Base-by-base conservation (phyloP, 2,329 filamentous ascomycete species). In the Fusarium multiceps region DNA sequence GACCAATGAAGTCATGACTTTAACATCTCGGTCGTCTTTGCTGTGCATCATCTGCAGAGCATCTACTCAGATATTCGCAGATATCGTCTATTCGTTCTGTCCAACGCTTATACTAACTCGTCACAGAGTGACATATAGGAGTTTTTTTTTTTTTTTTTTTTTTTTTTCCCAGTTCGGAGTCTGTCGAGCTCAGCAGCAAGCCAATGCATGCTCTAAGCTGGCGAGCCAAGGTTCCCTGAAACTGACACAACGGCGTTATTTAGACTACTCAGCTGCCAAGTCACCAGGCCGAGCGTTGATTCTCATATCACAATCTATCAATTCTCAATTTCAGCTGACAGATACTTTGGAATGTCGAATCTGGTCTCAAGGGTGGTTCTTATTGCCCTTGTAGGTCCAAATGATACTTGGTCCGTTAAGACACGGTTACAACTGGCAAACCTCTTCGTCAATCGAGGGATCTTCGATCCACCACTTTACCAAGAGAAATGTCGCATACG, bases 241-340 rank as follows among this genome's bases (percentile, higher is more conserved):
- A 66, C 72, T 71, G 63, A 66, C 50, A 72, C 71, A 48, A 54
- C 69, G 63, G 71, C 57, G 61, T 53, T 66, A 43, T 49, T 55
- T 53, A 21, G 49, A 41, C 34, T 28, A 34, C 30, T 51, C 37
- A 61, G 43, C 63, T 71, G 61, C 66, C 42, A 59, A 69, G 63
- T 64, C 46, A 41, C 68, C 28, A 49, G 48, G 40, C 50, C 21
- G 21, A 47, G 56, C 42, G 21, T 66, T 48, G 34, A 11, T 28
- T 59, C 48, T 57, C 55, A 56, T 55, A 28, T 59, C 58, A 46
- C 40, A 21, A 11, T 21, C 25, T 42, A 40, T 25, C 27, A 18
- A 27, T 23, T 47, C 47, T 58, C 37, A 55, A 62, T 54, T 43
- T 37, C 45, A 54, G 18, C 23, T 34, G 14, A 42, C 37, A 25